Evolutionary conservation across 352 stramenopile species (phyloP).

Genomic region (Aphanomyces stellatus): DNA sequence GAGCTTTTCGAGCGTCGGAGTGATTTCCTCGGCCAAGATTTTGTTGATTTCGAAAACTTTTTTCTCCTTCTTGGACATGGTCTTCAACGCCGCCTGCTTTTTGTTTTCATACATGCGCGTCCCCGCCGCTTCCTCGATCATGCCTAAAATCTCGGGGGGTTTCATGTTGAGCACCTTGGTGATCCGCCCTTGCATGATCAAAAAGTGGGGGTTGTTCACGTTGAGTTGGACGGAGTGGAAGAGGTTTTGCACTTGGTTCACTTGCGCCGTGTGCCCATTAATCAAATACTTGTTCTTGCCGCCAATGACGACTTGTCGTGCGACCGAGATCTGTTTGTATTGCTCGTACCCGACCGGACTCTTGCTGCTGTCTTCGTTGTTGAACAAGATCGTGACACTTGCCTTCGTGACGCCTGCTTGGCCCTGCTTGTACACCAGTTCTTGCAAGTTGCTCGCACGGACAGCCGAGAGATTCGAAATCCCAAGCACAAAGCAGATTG

Average conservation of each 20-base stretch:
- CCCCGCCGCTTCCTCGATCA: slow-evolving; percentile 99
- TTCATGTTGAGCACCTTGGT: slow-evolving; percentile 99
- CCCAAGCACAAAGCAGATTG: slow-evolving; percentile 99
- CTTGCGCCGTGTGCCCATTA: slow-evolving; percentile 96
- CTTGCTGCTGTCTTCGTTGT: slow-evolving; percentile 91
- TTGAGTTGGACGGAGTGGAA: slow-evolving; percentile 99
- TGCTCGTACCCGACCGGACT: slow-evolving; percentile 97
- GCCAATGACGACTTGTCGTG: slow-evolving; percentile 96
- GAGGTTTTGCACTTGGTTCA: slow-evolving; percentile 98
- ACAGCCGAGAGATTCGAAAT: slow-evolving; percentile 99
- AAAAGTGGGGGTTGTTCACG: slow-evolving; percentile 99
- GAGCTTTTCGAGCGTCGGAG: slow-evolving; percentile 97
- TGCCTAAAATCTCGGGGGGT: slow-evolving; percentile 97
- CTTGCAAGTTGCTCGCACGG: slow-evolving; percentile 96
- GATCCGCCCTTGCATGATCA: slow-evolving; percentile 99
- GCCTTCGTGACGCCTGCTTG: slow-evolving; percentile 99
- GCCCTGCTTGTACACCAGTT: slow-evolving; percentile 99
- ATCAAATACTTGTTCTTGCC: slow-evolving; percentile 99
- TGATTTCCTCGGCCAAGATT: slow-evolving; percentile 98
- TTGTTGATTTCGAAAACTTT: slow-evolving; percentile 99
- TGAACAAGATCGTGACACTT: slow-evolving; percentile 98
- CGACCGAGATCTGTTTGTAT: slow-evolving; percentile 98
- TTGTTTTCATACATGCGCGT: slow-evolving; percentile 99
- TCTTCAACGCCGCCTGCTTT: slow-evolving; percentile 96
- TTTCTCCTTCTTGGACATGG: slow-evolving; percentile 99